A percentile compares a stretch with the other conserved stretches of the same genome.
Evolutionary conservation across 1,284 basidiomycete genomes (phyloP).

Genomic region (Cystobasidiaceae sp.): DNA sequence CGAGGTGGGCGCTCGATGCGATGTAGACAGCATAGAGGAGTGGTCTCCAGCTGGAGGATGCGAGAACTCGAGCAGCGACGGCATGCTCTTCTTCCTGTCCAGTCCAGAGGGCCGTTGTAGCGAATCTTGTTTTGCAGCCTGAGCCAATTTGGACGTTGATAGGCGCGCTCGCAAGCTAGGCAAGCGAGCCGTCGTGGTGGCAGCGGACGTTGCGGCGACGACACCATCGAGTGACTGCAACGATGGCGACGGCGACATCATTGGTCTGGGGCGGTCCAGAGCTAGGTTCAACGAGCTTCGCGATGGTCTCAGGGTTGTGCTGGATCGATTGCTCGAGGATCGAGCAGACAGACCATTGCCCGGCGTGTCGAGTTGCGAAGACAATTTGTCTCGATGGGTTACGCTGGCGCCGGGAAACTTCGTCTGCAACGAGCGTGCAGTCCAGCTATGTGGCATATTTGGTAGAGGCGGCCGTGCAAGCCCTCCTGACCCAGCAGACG

Average conservation of each 20-base stretch:
- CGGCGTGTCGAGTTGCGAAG: too few relatives aligned
- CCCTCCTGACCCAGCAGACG: not conserved
- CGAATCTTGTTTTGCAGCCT: too few relatives aligned
- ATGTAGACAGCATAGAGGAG: not conserved
- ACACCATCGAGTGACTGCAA: not conserved
- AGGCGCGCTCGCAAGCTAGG: too few relatives aligned
- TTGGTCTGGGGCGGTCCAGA: not conserved
- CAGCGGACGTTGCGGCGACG: not conserved
- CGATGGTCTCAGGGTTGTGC: not conserved
- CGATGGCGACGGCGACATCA: not conserved
- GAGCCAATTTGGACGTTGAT: too few relatives aligned
- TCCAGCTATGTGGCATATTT: not conserved
- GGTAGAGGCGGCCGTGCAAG: not conserved
- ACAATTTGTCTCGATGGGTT: too few relatives aligned
- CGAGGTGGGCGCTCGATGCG: not conserved
- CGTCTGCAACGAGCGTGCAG: not conserved
- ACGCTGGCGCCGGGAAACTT: too few relatives aligned
- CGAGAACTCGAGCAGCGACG: not conserved
- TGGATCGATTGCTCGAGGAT: not conserved
- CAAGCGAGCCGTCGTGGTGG: too few relatives aligned
- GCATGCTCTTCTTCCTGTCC: too few relatives aligned
- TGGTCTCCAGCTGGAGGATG: not conserved
- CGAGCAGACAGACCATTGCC: not conserved
- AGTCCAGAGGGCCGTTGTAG: too few relatives aligned
- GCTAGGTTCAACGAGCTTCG: not conserved